phyloP scores from a whole-genome alignment of 2,329 filamentous ascomycete genomes.

The Pseudopyrenochaeta lycopersici region DNA sequence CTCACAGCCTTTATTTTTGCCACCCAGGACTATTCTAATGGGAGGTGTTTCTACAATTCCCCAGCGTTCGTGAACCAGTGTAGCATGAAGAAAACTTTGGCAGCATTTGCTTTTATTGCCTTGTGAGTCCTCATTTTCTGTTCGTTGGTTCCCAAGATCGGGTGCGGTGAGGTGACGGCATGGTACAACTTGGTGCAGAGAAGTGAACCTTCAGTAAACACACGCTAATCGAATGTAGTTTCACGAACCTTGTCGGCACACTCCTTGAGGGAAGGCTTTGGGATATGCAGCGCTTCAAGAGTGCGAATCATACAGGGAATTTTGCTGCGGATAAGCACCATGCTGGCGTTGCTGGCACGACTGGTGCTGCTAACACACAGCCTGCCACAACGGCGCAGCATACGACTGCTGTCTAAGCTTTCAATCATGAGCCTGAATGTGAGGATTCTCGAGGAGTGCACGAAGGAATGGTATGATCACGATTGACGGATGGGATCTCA shows the following conservation, averaged over 20 bases:
- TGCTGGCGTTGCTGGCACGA: conserved; percentile 4
- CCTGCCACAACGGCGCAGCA: background rate
- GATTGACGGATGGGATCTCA: too few relatives aligned
- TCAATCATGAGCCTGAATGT: background rate
- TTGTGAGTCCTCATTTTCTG: conserved; percentile 21
- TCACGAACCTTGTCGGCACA: conserved; percentile 26
- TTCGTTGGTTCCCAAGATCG: background rate
- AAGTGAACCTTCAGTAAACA: background rate
- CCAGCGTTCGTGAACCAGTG: conserved; percentile 18
- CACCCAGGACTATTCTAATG: conserved; percentile 28
- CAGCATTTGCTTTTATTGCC: conserved; percentile 34
- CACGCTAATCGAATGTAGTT: conserved; percentile 12
- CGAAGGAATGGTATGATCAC: too few relatives aligned
- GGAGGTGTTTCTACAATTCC: conserved; percentile 16
- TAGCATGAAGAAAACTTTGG: conserved; percentile 27
- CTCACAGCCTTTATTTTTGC: conserved; percentile 36
- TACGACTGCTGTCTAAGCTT: background rate
- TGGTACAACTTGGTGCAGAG: too few relatives aligned
- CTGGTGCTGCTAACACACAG: too few relatives aligned
- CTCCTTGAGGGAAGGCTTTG: conserved; percentile 26
- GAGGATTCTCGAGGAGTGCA: background rate
- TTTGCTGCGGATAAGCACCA: conserved; percentile 9
- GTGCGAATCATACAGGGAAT: background rate
- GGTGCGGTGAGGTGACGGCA: background rate
- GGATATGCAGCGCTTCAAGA: conserved; percentile 19